Percentiles rank a stretch among this genome's conserved stretches.
These are phyloP conservation scores for Boletus semigastroideus DNA, from an alignment of 1,284 basidiomycete species.

Conservation along the genomic window DNA sequence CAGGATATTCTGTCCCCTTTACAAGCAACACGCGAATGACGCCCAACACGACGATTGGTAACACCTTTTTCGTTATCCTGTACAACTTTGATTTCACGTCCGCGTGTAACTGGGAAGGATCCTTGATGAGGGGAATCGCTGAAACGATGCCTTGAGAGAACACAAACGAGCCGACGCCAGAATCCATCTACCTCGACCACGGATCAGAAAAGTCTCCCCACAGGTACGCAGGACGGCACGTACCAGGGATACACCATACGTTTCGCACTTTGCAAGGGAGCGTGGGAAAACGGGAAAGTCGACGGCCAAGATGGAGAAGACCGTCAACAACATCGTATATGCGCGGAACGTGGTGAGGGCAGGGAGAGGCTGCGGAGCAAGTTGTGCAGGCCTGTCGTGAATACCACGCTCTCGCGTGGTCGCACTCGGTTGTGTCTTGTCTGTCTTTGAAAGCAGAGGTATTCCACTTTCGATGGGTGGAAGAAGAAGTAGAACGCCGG, in stretches of 20 bases:
- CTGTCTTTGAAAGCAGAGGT: slow-evolving; percentile 48
- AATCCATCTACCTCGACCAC: slow-evolving; percentile 77
- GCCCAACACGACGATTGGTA: slow-evolving; percentile 77
- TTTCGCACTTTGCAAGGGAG: slow-evolving; percentile 88
- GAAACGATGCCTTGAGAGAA: slow-evolving; percentile 93
- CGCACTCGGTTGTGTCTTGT: slow-evolving; percentile 13
- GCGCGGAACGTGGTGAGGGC: slow-evolving; percentile 89
- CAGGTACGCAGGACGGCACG: slow-evolving; percentile 28
- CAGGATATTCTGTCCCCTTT: slow-evolving; percentile 93
- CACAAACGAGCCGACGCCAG: slow-evolving; percentile 95
- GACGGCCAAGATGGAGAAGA: slow-evolving; percentile 91
- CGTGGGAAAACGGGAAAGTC: slow-evolving; percentile 95
- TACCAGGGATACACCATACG: slow-evolving; percentile 90
- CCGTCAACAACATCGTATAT: slow-evolving; percentile 94
- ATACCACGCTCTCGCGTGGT: slow-evolving; percentile 18
- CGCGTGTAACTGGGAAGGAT: slow-evolving; percentile 50
- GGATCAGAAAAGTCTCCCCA: background rate
- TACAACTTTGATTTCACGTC: slow-evolving; percentile 53
- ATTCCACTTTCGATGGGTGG: slow-evolving; percentile 45
- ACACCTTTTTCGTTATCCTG: slow-evolving; percentile 51
- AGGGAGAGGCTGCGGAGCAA: slow-evolving; percentile 47
- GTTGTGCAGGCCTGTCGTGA: slow-evolving; percentile 5
- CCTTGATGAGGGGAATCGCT: slow-evolving; percentile 71
- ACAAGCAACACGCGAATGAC: slow-evolving; percentile 81
- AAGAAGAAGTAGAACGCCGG: slow-evolving; percentile 42